phyloP scores from a whole-genome alignment of 2,329 filamentous ascomycete genomes.

The Neopestalotiopsis sp. region DNA sequence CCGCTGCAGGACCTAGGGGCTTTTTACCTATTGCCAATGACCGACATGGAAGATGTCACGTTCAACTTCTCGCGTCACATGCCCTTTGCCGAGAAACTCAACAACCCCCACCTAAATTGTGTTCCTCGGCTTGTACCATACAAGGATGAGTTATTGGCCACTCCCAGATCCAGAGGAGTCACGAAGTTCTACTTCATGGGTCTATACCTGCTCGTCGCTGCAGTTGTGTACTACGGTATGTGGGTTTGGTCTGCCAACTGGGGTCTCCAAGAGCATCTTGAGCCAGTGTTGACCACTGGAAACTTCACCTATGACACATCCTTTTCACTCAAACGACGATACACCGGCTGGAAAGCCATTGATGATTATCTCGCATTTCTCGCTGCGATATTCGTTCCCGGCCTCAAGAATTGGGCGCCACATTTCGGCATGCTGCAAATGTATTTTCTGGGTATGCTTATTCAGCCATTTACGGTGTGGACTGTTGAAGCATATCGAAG shows the following conservation, averaged over 20 bases:
- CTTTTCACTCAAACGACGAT: constrained; percentile 3
- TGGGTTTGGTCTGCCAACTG: not conserved
- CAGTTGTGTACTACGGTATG: constrained; percentile 3
- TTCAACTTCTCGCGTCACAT: constrained; percentile 6
- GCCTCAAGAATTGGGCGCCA: not conserved
- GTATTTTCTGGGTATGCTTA: constrained; percentile 1
- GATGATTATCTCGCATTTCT: constrained; percentile 5
- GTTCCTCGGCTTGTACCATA: not conserved
- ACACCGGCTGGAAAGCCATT: not conserved
- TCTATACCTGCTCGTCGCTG: not conserved
- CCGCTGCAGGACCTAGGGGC: not conserved
- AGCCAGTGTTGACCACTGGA: not conserved
- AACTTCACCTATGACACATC: not conserved
- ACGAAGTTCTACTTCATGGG: not conserved
- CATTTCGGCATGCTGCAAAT: not conserved
- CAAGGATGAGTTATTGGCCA: constrained; percentile 4
- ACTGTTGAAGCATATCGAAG: constrained; percentile 2
- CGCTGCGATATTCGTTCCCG: not conserved
- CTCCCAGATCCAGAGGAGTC: not conserved
- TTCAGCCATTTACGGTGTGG: constrained; percentile 5
- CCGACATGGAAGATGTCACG: constrained; percentile 2
- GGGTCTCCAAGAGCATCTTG: constrained; percentile 2
- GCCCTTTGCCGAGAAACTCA: not conserved
- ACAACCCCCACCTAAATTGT: not conserved
- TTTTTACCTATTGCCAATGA: not conserved